Evolutionary conservation across 306 rosid genomes (phyloP), one percentile per base, ranked within the genome.

Genomic region (Castanopsis chinensis): DNA sequence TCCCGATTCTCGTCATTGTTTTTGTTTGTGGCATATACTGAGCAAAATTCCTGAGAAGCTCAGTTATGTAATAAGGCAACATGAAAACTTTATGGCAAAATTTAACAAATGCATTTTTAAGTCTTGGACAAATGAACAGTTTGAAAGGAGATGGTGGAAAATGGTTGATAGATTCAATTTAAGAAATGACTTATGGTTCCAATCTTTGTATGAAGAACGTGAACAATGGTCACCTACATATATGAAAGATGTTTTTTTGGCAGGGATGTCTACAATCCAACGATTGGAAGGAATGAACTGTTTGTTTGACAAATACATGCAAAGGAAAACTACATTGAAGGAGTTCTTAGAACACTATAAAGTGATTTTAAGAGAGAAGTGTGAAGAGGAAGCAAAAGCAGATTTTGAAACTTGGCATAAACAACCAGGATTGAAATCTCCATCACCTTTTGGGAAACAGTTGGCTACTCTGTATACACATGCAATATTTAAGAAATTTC

Each of bases 361-460:
- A 28, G 32, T 41, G 28, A 54, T 81, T 32, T 57, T 79, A 60
- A 72, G 59, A 45, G 90, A 87, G 32, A 84, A 73, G 74, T 81
- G 32, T 67, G 90, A 87, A 82, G 90, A 81, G 72, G 88, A 83
- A 73, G 88, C 78, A 70, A 84, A 69, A 73, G 87, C 84, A 52
- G 85, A 81, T 76, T 87, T 87, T 68, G 90, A 84, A 72, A 72
- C 86, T 33, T 81, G 83, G 84, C 87, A 87, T 78, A 82, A 83
- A 70, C 76, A 76, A 23, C 87, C 87, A 21, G 90, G 78, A 25
- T 61, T 87, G 67, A 87, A 82, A 58, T 87, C 87, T 41, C 90
- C 90, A n/a, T 87, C 90, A 18, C 90, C 90, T 55, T 87, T 78
- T 35, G 90, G 83, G 58, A 87, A 87, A 73, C 87, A 87, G 76